Percentiles rank a stretch among this genome's conserved stretches.
phyloP scores from a whole-genome alignment of 164 flowering plant genomes.

The Umbilicus rupestris region DNA sequence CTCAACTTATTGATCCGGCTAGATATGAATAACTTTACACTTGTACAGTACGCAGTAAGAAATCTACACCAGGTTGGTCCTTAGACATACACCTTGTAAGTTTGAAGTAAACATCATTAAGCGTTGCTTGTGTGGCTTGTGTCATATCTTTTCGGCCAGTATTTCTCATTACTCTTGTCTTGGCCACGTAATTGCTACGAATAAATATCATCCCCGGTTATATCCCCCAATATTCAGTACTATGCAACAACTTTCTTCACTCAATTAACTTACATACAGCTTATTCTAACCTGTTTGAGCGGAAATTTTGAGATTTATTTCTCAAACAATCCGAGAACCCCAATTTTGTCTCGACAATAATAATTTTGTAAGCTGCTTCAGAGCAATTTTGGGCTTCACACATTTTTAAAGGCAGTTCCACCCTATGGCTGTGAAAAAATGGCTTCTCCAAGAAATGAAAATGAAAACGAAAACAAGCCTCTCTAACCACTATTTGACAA shows the following conservation, averaged over 20 bases:
- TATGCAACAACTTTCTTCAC: not conserved
- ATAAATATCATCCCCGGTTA: not conserved
- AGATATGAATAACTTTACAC: slow-evolving; percentile 5
- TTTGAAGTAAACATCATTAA: not conserved
- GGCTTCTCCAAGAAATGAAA: too few species aligned
- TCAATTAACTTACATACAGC: too few species aligned
- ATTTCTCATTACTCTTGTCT: not conserved
- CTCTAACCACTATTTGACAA: too few species aligned
- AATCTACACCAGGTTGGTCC: not conserved
- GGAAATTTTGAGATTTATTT: too few species aligned
- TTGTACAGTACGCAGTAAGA: slow-evolving; percentile 52
- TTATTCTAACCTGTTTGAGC: too few species aligned
- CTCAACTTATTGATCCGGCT: not conserved
- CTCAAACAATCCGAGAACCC: too few species aligned
- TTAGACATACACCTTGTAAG: not conserved
- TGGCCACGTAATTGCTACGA: not conserved
- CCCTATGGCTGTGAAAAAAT: too few species aligned
- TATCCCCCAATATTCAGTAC: not conserved
- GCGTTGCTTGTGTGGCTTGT: not conserved
- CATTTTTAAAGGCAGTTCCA: too few species aligned
- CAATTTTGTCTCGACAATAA: too few species aligned
- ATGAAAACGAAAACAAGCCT: too few species aligned
- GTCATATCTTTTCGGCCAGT: not conserved
- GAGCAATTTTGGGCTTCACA: too few species aligned
- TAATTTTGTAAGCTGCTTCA: too few species aligned